Evolutionary conservation across 2,329 filamentous ascomycete species (phyloP).

Genomic region (Phaeosphaeriaceae sp.): DNA sequence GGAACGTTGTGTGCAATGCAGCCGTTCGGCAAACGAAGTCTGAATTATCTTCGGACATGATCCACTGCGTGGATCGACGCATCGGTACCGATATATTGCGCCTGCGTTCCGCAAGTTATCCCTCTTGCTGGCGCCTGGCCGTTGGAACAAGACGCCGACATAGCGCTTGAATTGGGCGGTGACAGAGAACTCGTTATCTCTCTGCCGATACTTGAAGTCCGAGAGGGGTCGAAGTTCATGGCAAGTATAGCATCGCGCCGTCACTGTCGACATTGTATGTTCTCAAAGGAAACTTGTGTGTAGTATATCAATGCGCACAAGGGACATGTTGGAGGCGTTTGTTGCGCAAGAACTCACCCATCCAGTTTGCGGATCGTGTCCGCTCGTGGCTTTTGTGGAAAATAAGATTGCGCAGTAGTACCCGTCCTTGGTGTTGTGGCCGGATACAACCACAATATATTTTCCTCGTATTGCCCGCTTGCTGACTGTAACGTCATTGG

Average conservation of each 20-base stretch:
- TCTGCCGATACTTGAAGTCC: conserved; percentile 1
- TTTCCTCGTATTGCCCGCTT: background rate
- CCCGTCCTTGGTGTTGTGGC: background rate
- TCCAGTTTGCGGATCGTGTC: too few species aligned
- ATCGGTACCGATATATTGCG: conserved; percentile 3
- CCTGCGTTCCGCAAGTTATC: background rate
- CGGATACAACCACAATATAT: background rate
- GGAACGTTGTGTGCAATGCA: background rate
- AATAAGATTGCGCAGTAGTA: too few species aligned
- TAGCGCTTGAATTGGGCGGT: background rate
- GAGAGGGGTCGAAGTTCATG: background rate
- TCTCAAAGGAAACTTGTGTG: background rate
- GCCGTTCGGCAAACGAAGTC: background rate
- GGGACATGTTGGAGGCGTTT: background rate
- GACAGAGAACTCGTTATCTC: background rate
- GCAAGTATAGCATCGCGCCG: conserved; percentile 6
- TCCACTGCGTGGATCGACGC: conserved; percentile 1
- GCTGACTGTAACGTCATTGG: background rate
- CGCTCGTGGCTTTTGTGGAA: too few species aligned
- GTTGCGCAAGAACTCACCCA: background rate
- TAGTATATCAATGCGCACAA: background rate
- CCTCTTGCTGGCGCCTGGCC: background rate
- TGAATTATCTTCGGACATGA: background rate
- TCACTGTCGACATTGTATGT: background rate
- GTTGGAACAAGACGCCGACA: background rate